Percentiles rank a stretch among this genome's conserved stretches.
Evolutionary conservation across 495 filamentous ascomycete genomes (phyloP).

Genomic region (Penicillium riverlandense): DNA sequence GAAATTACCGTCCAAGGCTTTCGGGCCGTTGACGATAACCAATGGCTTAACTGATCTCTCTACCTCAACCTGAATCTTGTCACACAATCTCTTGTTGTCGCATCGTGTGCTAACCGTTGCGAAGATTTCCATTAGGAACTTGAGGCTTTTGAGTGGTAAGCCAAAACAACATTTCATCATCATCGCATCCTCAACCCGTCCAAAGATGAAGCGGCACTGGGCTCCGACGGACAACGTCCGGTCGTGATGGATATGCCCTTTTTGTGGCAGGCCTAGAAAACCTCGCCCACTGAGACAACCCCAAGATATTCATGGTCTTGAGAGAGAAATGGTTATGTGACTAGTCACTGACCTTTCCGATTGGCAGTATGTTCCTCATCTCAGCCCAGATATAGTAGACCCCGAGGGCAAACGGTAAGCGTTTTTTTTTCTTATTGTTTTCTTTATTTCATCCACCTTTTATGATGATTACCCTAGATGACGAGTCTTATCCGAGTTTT

Average conservation of each 20-base stretch:
- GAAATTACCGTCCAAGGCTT: conserved; percentile 99
- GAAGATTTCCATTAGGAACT: conserved; percentile 10
- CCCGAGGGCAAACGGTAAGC: conserved; percentile 17
- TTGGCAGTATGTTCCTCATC: conserved; percentile 5
- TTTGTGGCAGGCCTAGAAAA: conserved; percentile 99
- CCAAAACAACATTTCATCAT: conserved; percentile 8
- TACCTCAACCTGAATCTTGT: conserved; percentile 4
- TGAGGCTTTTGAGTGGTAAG: conserved; percentile 21
- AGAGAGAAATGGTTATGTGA: conserved; percentile 9
- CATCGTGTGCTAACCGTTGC: conserved; percentile 18
- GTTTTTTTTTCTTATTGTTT: background rate
- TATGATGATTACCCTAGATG: conserved; percentile 52
- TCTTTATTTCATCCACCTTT: conserved; percentile 8
- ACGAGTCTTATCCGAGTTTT: conserved; percentile 58
- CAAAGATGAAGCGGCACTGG: conserved; percentile 99
- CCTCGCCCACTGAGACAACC: conserved; percentile 89
- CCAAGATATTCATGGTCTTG: conserved; percentile 13
- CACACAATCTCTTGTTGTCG: background rate
- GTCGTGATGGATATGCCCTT: conserved; percentile 81
- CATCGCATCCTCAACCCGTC: conserved; percentile 9
- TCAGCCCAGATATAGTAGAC: conserved; percentile 1
- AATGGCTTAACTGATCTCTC: conserved; percentile 80
- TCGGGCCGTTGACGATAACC: conserved; percentile 69
- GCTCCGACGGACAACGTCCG: conserved; percentile 72
- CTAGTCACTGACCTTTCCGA: conserved; percentile 26